Conservation (phyloP, 805 yeast species). For the Yarrowia sp. region DNA sequence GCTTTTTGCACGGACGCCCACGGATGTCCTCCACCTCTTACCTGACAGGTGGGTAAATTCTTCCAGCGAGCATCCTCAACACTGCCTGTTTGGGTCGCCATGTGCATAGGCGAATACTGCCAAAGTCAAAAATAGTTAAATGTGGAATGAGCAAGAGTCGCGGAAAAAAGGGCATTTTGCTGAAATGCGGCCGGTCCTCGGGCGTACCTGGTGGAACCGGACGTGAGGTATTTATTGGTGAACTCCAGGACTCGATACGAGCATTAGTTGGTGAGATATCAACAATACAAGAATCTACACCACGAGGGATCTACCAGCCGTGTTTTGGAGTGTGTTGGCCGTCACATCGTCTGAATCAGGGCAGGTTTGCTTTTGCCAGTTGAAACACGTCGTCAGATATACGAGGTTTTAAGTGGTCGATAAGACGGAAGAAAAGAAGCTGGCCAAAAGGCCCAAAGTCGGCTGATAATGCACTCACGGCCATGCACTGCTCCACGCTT, state of each 20-base stretch:
- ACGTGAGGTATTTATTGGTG: no score
- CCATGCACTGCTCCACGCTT: background rate
- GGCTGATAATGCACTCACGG: background rate
- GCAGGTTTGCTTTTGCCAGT: slow-evolving; percentile 8
- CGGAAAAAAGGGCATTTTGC: background rate
- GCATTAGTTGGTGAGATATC: no score
- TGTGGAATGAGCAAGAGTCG: background rate
- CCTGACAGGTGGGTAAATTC: background rate
- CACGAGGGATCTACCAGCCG: background rate
- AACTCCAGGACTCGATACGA: no score
- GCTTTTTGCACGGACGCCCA: background rate
- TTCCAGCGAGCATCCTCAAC: background rate
- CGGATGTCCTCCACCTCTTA: background rate
- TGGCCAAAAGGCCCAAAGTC: background rate
- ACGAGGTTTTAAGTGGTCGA: slow-evolving; percentile 3
- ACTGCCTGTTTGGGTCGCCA: background rate
- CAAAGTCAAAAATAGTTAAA: background rate
- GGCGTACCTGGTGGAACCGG: no score
- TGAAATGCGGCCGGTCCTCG: no score
- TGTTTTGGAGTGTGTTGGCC: background rate
- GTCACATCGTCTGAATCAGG: background rate
- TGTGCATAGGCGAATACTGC: slow-evolving; percentile 13
- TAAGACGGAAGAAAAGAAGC: background rate
- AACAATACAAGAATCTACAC: no score
- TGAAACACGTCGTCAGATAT: slow-evolving; percentile 5